Conservation (phyloP, 192 early-diverging fungal genomes). For the Physocladia obscura region DNA sequence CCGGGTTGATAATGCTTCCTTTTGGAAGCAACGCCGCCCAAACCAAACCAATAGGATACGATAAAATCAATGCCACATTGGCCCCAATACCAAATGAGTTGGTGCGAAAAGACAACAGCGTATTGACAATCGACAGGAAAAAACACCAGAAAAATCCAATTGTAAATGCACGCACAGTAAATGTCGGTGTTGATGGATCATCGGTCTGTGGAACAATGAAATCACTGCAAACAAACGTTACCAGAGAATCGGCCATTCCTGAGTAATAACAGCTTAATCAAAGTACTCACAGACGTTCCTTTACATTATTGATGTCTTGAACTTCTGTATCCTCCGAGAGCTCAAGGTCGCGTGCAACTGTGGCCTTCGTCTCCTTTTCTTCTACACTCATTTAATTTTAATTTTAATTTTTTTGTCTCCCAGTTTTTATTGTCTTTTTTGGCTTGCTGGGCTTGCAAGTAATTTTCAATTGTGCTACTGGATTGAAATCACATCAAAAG, state of each 20-base stretch:
- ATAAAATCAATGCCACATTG: constrained; percentile 71
- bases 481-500: too few relatives aligned
- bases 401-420: too few relatives aligned
- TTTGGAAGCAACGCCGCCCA: constrained; percentile 9
- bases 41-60: constrained; percentile 62
- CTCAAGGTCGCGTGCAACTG: too few relatives aligned
- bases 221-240: not conserved
- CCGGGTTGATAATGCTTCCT: constrained; percentile 71
- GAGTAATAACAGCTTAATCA: not conserved
- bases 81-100: constrained; percentile 58
- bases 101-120: constrained; percentile 43
- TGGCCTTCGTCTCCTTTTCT: too few relatives aligned
- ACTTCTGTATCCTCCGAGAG: constrained; percentile 17
- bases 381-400: too few relatives aligned
- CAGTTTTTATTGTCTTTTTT: too few relatives aligned
- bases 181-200: constrained; percentile 23
- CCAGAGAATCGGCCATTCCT: not conserved
- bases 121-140: constrained; percentile 35
- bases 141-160: not conserved
- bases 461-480: too few relatives aligned
- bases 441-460: too few relatives aligned
- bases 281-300: constrained; percentile 16
- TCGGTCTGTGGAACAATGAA: constrained; percentile 26
- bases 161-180: not conserved
- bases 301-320: constrained; percentile 2